Conservation (phyloP, 768 basidiomycete species). For the Trichaptum fuscoviolaceum region DNA sequence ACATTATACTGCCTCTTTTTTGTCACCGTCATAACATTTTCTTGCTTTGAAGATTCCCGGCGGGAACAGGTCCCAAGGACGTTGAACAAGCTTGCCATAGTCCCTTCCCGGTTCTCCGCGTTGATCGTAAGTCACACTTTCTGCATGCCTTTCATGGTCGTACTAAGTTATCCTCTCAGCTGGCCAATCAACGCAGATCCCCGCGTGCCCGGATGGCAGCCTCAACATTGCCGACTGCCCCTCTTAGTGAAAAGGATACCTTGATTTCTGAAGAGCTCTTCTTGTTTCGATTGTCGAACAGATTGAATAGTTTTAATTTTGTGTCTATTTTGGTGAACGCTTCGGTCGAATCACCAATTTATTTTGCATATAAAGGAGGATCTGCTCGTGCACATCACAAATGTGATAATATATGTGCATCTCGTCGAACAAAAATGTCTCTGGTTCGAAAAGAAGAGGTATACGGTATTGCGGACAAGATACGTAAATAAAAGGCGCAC, state of each 20-base stretch:
- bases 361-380: too few species aligned
- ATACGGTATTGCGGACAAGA: too few species aligned
- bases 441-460: too few species aligned
- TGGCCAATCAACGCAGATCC: conserved; percentile 3
- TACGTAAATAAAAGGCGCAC: too few species aligned
- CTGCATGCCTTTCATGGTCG: not conserved
- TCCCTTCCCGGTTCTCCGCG: conserved; percentile 31
- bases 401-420: too few species aligned
- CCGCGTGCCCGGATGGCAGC: conserved; percentile 4
- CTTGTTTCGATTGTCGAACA: too few species aligned
- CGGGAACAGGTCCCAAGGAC: conserved; percentile 10
- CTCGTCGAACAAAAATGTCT: too few species aligned
- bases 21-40: not conserved
- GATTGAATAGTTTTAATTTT: too few species aligned
- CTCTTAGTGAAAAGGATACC: not conserved
- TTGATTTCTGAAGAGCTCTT: not conserved
- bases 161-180: not conserved
- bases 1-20: not conserved
- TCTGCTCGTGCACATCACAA: too few species aligned
- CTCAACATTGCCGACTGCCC: conserved; percentile 5
- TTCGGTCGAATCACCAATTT: too few species aligned
- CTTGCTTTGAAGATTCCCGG: conserved; percentile 8
- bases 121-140: conserved; percentile 13
- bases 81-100: conserved; percentile 25
- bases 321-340: too few species aligned